phyloP scores from a whole-genome alignment of 2,329 filamentous ascomycete genomes.

The Lanzia echinophila region DNA sequence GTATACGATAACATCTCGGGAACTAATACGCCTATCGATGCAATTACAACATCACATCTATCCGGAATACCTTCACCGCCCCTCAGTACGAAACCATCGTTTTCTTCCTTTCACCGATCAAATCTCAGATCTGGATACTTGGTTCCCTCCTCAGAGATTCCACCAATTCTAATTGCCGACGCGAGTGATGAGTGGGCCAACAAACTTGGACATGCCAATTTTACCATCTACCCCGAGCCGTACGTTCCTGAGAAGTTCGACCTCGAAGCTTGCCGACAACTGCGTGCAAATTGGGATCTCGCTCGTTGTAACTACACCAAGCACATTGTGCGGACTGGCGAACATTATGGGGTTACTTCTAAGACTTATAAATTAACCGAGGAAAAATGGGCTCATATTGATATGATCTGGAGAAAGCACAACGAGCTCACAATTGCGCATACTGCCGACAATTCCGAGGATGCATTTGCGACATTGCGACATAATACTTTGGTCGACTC shows the following conservation, averaged over 20 bases:
- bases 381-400: constrained; percentile 80
- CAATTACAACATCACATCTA: constrained; percentile 37
- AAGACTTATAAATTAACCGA: constrained; percentile 82
- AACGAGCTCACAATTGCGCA: constrained; percentile 59
- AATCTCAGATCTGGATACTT: constrained; percentile 37
- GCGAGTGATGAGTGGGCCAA: constrained; percentile 77
- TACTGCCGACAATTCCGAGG: constrained; percentile 36
- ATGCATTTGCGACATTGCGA: constrained; percentile 38
- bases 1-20: constrained; percentile 32
- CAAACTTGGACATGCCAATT: constrained; percentile 86
- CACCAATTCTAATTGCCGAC: constrained; percentile 60
- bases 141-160: constrained; percentile 49
- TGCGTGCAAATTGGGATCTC: constrained; percentile 74
- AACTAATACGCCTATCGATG: constrained; percentile 39
- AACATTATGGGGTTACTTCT: constrained; percentile 85
- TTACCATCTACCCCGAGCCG: constrained; percentile 76
- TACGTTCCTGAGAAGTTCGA: constrained; percentile 63
- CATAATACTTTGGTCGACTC: constrained; percentile 41
- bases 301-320: constrained; percentile 84
- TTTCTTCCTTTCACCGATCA: constrained; percentile 61
- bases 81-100: constrained; percentile 69
- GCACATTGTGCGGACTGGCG: constrained; percentile 78
- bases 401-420: constrained; percentile 64
- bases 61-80: constrained; percentile 56
- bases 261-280: constrained; percentile 46